Evolutionary conservation across 2,329 filamentous ascomycete genomes (phyloP), one percentile per base, ranked within the genome.

Genomic region (Colletotrichum liriopes): DNA sequence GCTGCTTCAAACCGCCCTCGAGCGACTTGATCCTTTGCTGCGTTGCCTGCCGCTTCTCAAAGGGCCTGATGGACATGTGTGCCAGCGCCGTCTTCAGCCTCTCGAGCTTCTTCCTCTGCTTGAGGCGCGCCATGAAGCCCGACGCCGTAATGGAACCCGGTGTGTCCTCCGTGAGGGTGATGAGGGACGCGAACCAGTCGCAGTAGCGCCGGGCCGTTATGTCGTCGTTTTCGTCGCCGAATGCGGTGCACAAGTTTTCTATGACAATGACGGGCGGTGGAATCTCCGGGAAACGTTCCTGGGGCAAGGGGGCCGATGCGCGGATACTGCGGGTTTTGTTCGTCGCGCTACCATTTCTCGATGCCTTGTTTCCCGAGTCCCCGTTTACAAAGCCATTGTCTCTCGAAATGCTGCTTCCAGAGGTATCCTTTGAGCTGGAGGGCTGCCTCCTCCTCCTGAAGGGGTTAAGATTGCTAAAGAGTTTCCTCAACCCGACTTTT

Each of bases 181-280:
- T 63, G 47, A 63, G 60, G 5, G 23, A 49, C 9, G 23, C 60
- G 45, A 63, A 51, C 45, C 45, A 37, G 60, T 41, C n/a, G 23
- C 60, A 26, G 60, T 63, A 63, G 45, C 23, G 60, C 47, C 47
- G 32, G 60, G 60, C 60, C 23, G 3, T 63, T 23, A 12, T 20
- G n/a, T 63, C 60, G 16, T 39, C 47, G n/a, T 52, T 32, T n/a
- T 35, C 45, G 35, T 39, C 20, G 45, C 45, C 35, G 18, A 63
- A 63, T 2, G 20, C 5, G 35, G 23, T 26, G 37, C 55, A 12
- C 55, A 58, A 8, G 37, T 16, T 58, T 41, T 41, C n/a, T 23
- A 58, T 23, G 4, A 20, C 37, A 16, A 58, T 41, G 35, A 26
- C 55, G n/a, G 55, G 37, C n/a, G 55, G 55, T 16, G 55, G n/a